These are phyloP conservation scores for Tylopilus subfusipes DNA, from an alignment of 768 basidiomycete genomes.

Conservation along the genomic window DNA sequence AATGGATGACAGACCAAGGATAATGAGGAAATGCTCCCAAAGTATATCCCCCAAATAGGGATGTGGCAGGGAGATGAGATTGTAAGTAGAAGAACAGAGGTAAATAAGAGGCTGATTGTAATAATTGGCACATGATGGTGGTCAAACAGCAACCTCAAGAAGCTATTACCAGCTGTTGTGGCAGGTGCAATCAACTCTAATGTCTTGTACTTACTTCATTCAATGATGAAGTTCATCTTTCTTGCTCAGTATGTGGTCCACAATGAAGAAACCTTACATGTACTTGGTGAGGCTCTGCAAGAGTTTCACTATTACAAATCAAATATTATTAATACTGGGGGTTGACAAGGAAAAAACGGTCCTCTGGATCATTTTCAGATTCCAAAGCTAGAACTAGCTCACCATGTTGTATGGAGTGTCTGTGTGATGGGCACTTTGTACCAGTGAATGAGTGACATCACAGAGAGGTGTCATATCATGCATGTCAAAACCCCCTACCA, in stretches of 20 bases:
- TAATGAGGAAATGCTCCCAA: too few relatives aligned
- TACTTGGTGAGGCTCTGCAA: too few relatives aligned
- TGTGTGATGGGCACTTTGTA: conserved; percentile 27
- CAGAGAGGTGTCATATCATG: too few relatives aligned
- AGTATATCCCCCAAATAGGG: too few relatives aligned
- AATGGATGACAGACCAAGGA: too few relatives aligned
- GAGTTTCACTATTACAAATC: too few relatives aligned
- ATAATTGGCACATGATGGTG: neutral
- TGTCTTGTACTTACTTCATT: conserved; percentile 32
- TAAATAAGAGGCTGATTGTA: too few relatives aligned
- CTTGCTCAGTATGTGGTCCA: conserved; percentile 26
- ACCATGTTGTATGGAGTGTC: conserved; percentile 21
- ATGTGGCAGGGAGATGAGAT: too few relatives aligned
- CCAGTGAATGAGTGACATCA: too few relatives aligned
- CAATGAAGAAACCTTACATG: conserved; percentile 8
- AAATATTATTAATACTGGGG: conserved; percentile 8
- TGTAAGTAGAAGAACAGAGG: too few relatives aligned
- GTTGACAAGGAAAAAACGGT: conserved; percentile 5
- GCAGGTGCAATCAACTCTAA: conserved; percentile 16
- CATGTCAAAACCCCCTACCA: conserved; percentile 6
- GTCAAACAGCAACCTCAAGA: conserved; percentile 7
- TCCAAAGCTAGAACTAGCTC: conserved; percentile 23
- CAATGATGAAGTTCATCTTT: conserved; percentile 39
- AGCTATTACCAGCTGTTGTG: neutral
- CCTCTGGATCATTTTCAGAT: conserved; percentile 5